Conservation (phyloP, 2,329 filamentous ascomycete species). For the Colletotrichum sp. region DNA sequence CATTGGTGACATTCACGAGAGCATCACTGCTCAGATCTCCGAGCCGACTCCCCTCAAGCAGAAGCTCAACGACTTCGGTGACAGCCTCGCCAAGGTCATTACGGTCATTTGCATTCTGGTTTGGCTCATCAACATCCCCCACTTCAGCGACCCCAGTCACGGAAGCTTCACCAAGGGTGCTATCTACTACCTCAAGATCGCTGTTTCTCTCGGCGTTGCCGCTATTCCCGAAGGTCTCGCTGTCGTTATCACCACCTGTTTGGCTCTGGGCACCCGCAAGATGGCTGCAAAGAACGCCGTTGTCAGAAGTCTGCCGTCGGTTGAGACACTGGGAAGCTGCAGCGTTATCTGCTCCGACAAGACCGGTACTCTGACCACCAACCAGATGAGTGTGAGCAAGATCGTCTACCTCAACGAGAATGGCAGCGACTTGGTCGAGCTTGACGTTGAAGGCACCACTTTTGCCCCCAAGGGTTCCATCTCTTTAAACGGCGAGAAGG, state of each 20-base stretch:
- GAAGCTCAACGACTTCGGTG: constrained; percentile 98
- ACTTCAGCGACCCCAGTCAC: constrained; percentile 94
- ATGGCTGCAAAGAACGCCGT: constrained; percentile 99
- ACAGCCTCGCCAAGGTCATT: constrained; percentile 95
- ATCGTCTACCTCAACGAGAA: constrained; percentile 80
- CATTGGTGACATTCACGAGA: constrained; percentile 98
- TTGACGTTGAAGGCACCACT: constrained; percentile 91
- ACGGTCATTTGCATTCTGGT: constrained; percentile 95
- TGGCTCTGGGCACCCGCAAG: constrained; percentile 94
- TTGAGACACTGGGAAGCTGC: constrained; percentile 97
- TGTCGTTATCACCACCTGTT: constrained; percentile 98
- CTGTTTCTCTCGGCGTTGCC: constrained; percentile 95
- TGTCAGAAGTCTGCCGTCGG: constrained; percentile 92
- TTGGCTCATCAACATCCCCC: constrained; percentile 97
- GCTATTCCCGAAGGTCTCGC: constrained; percentile 97
- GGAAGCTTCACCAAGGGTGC: constrained; percentile 95
- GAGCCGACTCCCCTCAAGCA: constrained; percentile 97
- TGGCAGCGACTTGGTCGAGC: constrained; percentile 79
- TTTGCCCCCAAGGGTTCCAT: constrained; percentile 85
- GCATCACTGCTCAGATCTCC: constrained; percentile 96
- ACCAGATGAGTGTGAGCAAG: constrained; percentile 99
- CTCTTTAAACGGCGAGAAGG: constrained; percentile 67
- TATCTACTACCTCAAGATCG: constrained; percentile 99
- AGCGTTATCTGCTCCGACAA: constrained; percentile 99
- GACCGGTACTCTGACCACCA: constrained; percentile 96